Base-by-base conservation (phyloP, 1,284 basidiomycete species). In the Golubevia sp. region DNA sequence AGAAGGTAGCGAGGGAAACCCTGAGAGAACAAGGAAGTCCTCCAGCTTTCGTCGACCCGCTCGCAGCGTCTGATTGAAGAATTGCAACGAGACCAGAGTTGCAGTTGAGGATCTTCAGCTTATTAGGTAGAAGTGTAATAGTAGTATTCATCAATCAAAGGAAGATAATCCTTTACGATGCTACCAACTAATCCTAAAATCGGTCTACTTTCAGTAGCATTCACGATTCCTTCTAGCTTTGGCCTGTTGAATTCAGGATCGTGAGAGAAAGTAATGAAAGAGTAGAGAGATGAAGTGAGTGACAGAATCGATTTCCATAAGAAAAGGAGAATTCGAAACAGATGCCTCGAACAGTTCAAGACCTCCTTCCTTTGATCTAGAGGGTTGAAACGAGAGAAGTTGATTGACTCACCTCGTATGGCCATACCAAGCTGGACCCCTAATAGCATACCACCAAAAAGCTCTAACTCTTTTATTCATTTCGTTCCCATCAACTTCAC, bases 91-190 rank as follows among this genome's bases (percentile, higher is more conserved):
- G n/a, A n/a, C n/a, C n/a, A n/a, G n/a, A n/a, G n/a, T n/a, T n/a
- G n/a, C n/a, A n/a, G n/a, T n/a, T n/a, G n/a, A n/a, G n/a, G n/a
- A n/a, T n/a, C n/a, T n/a, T n/a, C n/a, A n/a, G n/a, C n/a, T n/a
- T 18, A 18, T 69, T 58, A 76, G 1, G 69, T 71, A 30, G 75
- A 64, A 5, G 71, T 70, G 49, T 75, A 97, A 86, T 94, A 97
- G 86, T 96, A 91, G 86, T 96, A 96, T 81, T 94, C 92, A 84
- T 97, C 91, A 69, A 97, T 93, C 75, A 97, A 86, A 8, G 93
- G 93, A 68, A 97, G 88, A 90, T 95, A 97, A 77, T 95, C 94
- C 70, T 89, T 89, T 66, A 94, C 84, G 61, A 97, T 86, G 23
- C 90, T 89, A 61, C 92, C 89, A 30, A 94, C 84, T 56, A 96